A percentile compares a stretch with the other conserved stretches of the same genome.
phyloP scores from a whole-genome alignment of 345 rosid species.

The Eucalyptus paniculata region DNA sequence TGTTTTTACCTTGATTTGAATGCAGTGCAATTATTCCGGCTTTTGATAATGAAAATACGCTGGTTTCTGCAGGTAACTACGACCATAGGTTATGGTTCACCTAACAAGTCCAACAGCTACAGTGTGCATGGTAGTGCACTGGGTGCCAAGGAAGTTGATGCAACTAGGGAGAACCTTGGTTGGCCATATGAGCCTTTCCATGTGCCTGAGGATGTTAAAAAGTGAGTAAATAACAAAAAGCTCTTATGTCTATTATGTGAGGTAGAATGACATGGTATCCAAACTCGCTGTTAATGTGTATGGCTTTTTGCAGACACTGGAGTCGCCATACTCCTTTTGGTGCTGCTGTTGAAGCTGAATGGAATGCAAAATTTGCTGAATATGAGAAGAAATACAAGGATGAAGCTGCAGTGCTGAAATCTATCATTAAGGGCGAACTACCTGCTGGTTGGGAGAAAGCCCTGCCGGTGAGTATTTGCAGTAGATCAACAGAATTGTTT shows the following conservation, averaged over 20 bases:
- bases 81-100: conserved; percentile 96
- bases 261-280: background rate
- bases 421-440: conserved; percentile 64
- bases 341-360: conserved; percentile 69
- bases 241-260: background rate
- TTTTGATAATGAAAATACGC: background rate
- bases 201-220: conserved; percentile 90
- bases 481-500: background rate
- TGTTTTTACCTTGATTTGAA: background rate
- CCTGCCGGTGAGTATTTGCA: conserved; percentile 51
- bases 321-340: conserved; percentile 75
- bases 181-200: conserved; percentile 94
- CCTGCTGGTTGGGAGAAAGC: conserved; percentile 97
- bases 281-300: background rate
- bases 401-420: conserved; percentile 88
- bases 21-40: background rate
- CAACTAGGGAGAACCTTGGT: conserved; percentile 93
- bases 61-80: conserved; percentile 50
- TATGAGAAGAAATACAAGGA: conserved; percentile 83
- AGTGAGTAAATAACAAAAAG: conserved; percentile 18
- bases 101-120: conserved; percentile 91
- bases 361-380: conserved; percentile 78
- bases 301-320: conserved; percentile 65
- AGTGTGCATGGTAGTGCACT: conserved; percentile 97
- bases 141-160: conserved; percentile 98